These are phyloP conservation scores for Tylopilus sp. DNA, from an alignment of 1,284 basidiomycete genomes.

Conservation along the genomic window DNA sequence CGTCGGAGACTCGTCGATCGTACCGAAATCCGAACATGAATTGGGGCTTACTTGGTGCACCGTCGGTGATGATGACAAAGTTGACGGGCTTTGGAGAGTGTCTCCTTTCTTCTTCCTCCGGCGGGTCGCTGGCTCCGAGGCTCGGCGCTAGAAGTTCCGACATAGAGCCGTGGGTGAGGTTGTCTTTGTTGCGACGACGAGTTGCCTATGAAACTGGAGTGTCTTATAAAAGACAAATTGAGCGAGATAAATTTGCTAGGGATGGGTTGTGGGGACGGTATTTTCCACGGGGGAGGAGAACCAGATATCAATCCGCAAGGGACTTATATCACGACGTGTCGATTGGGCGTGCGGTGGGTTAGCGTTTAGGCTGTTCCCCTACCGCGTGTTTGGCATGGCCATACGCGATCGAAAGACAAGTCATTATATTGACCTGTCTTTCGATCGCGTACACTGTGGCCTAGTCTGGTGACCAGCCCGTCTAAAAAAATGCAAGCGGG, in stretches of 20 bases:
- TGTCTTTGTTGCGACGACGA: constrained; percentile 13
- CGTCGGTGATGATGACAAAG: constrained; percentile 61
- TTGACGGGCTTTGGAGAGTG: constrained; percentile 50
- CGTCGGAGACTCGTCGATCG: neutral
- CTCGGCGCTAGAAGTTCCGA: neutral
- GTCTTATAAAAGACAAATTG: constrained; percentile 10
- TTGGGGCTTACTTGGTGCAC: constrained; percentile 47
- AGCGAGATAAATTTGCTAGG: neutral
- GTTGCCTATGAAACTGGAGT: constrained; percentile 4
- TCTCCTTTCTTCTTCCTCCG: constrained; percentile 31
- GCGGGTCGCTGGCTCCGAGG: constrained; percentile 3
- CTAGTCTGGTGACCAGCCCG: too few species aligned
- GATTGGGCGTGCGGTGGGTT: neutral
- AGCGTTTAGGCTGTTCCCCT: neutral
- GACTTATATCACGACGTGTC: constrained; percentile 4
- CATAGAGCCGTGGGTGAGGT: constrained; percentile 4
- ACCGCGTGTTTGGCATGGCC: neutral
- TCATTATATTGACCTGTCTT: too few species aligned
- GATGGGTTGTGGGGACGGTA: constrained; percentile 1
- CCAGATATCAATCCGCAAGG: too few species aligned
- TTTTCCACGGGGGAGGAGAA: neutral
- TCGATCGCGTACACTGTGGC: too few species aligned
- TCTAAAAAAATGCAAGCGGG: too few species aligned
- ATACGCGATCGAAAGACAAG: constrained; percentile 5
- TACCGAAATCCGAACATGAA: neutral